Evolutionary conservation across 257 asterid genomes (phyloP).

Genomic region (Plectranthus barbatus): DNA sequence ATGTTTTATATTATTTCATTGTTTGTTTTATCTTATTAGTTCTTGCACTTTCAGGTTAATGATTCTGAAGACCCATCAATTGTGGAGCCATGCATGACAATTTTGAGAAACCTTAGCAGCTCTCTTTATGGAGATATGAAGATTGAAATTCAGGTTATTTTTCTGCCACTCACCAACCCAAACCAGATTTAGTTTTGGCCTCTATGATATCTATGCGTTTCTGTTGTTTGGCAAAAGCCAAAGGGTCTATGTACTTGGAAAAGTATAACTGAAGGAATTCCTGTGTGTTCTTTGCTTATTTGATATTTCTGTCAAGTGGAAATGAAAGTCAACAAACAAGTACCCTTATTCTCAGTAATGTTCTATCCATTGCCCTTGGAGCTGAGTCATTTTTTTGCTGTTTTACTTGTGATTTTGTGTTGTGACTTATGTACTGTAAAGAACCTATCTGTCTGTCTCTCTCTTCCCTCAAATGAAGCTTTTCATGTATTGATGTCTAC

Average conservation of each 20-base stretch:
- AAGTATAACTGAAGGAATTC: background rate
- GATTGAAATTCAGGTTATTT: conserved; percentile 58
- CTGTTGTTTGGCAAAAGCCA: background rate
- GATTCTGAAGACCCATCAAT: conserved; percentile 42
- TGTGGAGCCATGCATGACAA: conserved; percentile 63
- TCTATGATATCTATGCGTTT: background rate
- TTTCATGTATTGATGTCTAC: background rate
- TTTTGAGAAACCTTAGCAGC: conserved; percentile 58
- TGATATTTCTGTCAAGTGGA: conserved; percentile 5
- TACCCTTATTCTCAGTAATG: background rate
- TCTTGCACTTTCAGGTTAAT: conserved; percentile 35
- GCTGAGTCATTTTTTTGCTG: background rate
- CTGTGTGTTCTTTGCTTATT: background rate
- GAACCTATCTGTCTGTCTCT: too few species aligned
- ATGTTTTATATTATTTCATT: conserved; percentile 3
- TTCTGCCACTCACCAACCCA: conserved; percentile 2
- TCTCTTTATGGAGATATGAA: conserved; percentile 46
- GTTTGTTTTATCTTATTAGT: background rate
- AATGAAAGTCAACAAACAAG: background rate
- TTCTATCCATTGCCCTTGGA: background rate
- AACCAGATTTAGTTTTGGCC: background rate
- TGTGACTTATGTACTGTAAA: background rate
- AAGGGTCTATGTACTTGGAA: too few species aligned
- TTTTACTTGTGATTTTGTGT: background rate
- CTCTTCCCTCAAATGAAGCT: background rate